Base-by-base conservation (phyloP, 2,329 filamentous ascomycete genomes). In the Colletotrichum theobromicola region DNA sequence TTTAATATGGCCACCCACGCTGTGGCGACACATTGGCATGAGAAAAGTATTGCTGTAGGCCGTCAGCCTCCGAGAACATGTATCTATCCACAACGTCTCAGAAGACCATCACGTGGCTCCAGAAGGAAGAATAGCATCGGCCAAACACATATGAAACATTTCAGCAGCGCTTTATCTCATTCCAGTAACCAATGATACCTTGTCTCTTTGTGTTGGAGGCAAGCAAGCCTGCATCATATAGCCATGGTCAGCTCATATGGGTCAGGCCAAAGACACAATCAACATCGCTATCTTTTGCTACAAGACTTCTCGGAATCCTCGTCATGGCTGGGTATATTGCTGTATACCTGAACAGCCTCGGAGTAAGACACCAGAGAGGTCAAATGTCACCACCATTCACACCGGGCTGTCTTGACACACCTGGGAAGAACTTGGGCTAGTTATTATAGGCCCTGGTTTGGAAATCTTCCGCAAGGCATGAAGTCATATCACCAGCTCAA, bases 301-400 rank as follows among this genome's bases (percentile, higher is more conserved):
- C 9, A 46, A 6, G 2, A 2, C 10, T 46, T 18, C 21, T 21
- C 3, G 2, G 2, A 21, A 3, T 10, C 5, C 13, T 1, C 3
- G 0, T 46, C 3, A 1, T 46, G 18, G n/a, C 10, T 46, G 42
- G 10, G 5, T 46, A 21, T 1, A 1, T 46, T 21, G n/a, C n/a
- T 16, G n/a, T 46, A 13, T 46, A 46, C 42, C 7, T 10, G 18
- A 46, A 5, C 2, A 13, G 1, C 42, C n/a, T 46, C n/a, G 4
- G 37, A 46, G 37, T 5, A 9, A 46, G 37, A 12, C 18, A 9
- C 0, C 42, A 1, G 1, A 1, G n/a, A 46, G n/a, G 18, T n/a
- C 10, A 21, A 46, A n/a, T 46, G 9, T 46, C 42, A 13, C 21
- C 1, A 4, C 21, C 5, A 2, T 46, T 13, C 42, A 21, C 42